phyloP scores from a whole-genome alignment of 202 grass and related monocot genomes.

The Setaria italica region DNA sequence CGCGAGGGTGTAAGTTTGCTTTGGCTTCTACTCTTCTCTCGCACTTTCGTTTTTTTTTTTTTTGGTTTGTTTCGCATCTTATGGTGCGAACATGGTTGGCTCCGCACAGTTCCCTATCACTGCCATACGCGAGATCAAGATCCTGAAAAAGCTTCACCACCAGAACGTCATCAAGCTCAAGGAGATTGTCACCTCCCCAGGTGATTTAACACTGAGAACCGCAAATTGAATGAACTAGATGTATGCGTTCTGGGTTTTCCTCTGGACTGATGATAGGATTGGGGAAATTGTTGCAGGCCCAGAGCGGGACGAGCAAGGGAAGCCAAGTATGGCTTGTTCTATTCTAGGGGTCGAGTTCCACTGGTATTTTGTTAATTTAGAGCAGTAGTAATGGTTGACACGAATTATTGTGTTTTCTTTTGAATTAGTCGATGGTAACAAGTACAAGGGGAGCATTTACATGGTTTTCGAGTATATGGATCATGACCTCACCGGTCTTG shows the following conservation, averaged over 20 bases:
- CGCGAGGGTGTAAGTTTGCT: slow-evolving; percentile 72
- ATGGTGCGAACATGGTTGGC: neutral
- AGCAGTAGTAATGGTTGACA: slow-evolving; percentile 14
- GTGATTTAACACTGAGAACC: slow-evolving; percentile 49
- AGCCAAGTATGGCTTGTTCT: slow-evolving; percentile 42
- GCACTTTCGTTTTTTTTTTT: neutral
- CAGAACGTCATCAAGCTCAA: slow-evolving; percentile 94
- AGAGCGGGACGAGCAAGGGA: slow-evolving; percentile 59
- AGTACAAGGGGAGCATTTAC: slow-evolving; percentile 94
- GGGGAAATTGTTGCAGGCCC: slow-evolving; percentile 44
- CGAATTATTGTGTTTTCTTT: slow-evolving; percentile 24
- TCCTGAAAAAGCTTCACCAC: slow-evolving; percentile 94
- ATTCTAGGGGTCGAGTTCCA: slow-evolving; percentile 21
- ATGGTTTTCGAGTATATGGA: slow-evolving; percentile 99
- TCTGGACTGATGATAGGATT: slow-evolving; percentile 11
- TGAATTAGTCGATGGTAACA: slow-evolving; percentile 70
- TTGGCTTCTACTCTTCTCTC: neutral
- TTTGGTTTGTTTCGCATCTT: neutral
- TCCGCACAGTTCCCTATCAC: slow-evolving; percentile 82
- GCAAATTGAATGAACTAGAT: neutral
- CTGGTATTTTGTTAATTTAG: slow-evolving; percentile 13
- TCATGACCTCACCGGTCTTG: slow-evolving; percentile 88
- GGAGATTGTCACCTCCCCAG: slow-evolving; percentile 96
- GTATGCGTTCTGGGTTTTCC: neutral
- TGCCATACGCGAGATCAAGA: slow-evolving; percentile 96